Base-by-base conservation (phyloP, 1,284 basidiomycete species). In the Apiotrichum sp. region DNA sequence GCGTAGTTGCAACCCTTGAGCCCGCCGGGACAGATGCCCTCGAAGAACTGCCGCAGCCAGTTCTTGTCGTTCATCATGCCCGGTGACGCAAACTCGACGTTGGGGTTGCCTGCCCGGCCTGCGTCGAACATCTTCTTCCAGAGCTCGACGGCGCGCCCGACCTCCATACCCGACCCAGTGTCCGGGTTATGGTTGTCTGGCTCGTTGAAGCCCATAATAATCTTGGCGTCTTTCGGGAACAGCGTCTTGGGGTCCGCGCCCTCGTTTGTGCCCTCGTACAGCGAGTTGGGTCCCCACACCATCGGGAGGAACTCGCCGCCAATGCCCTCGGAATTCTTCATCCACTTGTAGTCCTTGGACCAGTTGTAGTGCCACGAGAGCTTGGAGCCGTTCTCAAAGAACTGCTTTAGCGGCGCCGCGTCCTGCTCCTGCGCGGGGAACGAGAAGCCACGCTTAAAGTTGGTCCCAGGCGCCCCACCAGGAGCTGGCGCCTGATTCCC, bases 51-150 rank as follows among this genome's bases (percentile, higher is more conserved):
- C 55, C 59, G 62, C 8, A 70, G 55, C 69, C 70, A 72, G 4
- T 64, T 55, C 2, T 61, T 42, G 52, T 60, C 58, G 36, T 41
- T 43, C 7, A 67, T 66, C 5, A 72, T 61, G 10, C 63, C 69
- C 4, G 70, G 70, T 6, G 69, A 67, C 32, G 33, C 45, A 46
- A 31, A 68, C 61, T 46, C n/a, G 32, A 46, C 35, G 13, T 46
- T 9, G 31, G 45, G 45, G 33, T 46, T n/a, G 6, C 4, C 22
- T 14, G 13, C 14, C 13, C 45, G 45, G 10, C 22, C 22, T 2
- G 6, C 33, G 13, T 35, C 32, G 14, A 46, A 29, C 22, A 46
- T 34, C 32, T 29, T 6, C 45, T 35, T 14, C 45, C 45, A 46
- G 10, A 5, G 22, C 29, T n/a, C 33, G 13, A 46, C 22, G 32